These are phyloP conservation scores for Paramecium pentaurelia DNA, from an alignment of 73 alveolate genomes.

Conservation along the genomic window DNA sequence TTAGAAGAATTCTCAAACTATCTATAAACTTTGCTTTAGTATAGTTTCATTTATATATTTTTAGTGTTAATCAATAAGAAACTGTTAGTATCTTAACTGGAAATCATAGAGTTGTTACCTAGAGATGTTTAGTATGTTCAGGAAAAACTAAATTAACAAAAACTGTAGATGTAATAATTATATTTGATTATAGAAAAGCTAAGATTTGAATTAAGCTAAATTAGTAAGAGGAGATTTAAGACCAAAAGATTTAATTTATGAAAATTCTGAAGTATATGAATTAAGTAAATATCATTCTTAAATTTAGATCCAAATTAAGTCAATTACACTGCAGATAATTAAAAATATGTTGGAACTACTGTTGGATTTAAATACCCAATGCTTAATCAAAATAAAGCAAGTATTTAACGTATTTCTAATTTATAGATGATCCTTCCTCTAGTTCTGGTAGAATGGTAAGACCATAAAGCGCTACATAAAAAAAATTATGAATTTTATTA, in stretches of 20 bases:
- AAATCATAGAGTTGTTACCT: slow-evolving; percentile 46
- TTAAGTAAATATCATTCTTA: background rate
- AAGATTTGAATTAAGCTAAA: slow-evolving; percentile 12
- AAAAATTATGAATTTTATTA: background rate
- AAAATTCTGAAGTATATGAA: slow-evolving; percentile 46
- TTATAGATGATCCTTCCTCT: background rate
- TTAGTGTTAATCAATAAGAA: slow-evolving; percentile 38
- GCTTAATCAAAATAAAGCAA: background rate
- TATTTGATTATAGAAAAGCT: background rate
- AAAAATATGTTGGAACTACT: slow-evolving; percentile 34
- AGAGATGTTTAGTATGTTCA: slow-evolving; percentile 28
- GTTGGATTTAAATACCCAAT: slow-evolving; percentile 42
- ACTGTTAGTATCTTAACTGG: slow-evolving; percentile 42
- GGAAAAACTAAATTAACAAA: slow-evolving; percentile 20
- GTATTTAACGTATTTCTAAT: background rate
- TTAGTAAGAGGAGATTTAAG: slow-evolving; percentile 35
- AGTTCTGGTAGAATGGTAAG: slow-evolving; percentile 38
- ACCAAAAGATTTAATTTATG: slow-evolving; percentile 15
- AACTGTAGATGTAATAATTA: background rate
- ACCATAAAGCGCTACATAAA: slow-evolving; percentile 29
- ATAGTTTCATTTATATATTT: background rate
- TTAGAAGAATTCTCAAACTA: slow-evolving; percentile 13
- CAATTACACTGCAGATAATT: background rate
- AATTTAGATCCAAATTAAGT: slow-evolving; percentile 12
- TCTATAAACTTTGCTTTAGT: slow-evolving; percentile 22